Conservation (phyloP, 2,329 filamentous ascomycete genomes). For the Colletotrichum camelliae region DNA sequence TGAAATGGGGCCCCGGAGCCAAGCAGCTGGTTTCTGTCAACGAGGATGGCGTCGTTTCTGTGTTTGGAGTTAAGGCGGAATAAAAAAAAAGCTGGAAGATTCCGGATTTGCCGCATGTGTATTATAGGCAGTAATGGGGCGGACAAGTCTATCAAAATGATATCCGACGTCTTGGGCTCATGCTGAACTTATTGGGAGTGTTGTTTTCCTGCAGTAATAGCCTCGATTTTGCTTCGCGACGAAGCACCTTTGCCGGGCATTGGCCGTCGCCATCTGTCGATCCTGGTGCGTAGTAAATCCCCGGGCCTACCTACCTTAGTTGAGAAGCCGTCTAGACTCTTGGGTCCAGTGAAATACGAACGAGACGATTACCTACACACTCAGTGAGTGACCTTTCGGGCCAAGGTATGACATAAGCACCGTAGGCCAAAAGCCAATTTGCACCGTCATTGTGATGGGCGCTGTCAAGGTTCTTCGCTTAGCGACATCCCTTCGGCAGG, state of each 20-base stretch:
- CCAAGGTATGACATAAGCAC: conserved; percentile 13
- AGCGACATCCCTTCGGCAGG: neutral
- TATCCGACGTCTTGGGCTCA: conserved; percentile 13
- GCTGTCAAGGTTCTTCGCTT: neutral
- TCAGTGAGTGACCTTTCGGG: neutral
- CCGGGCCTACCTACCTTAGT: neutral
- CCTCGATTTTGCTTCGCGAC: neutral
- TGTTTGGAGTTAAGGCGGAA: conserved; percentile 64
- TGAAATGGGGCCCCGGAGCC: conserved; percentile 80
- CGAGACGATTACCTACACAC: neutral
- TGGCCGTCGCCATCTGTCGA: neutral
- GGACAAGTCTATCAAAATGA: conserved; percentile 16
- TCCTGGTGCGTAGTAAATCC: neutral
- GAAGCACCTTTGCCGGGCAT: neutral
- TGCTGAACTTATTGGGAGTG: neutral
- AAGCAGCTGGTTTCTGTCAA: conserved; percentile 78
- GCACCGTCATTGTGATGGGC: neutral
- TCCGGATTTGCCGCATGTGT: neutral
- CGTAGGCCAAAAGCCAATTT: neutral
- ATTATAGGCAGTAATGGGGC: conserved; percentile 8
- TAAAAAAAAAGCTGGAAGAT: neutral
- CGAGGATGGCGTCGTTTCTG: conserved; percentile 74
- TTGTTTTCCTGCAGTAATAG: neutral
- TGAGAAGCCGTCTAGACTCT: neutral
- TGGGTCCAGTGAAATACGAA: neutral